Base-by-base conservation (phyloP, 192 early-diverging fungal species). In the Mortierella antarctica region DNA sequence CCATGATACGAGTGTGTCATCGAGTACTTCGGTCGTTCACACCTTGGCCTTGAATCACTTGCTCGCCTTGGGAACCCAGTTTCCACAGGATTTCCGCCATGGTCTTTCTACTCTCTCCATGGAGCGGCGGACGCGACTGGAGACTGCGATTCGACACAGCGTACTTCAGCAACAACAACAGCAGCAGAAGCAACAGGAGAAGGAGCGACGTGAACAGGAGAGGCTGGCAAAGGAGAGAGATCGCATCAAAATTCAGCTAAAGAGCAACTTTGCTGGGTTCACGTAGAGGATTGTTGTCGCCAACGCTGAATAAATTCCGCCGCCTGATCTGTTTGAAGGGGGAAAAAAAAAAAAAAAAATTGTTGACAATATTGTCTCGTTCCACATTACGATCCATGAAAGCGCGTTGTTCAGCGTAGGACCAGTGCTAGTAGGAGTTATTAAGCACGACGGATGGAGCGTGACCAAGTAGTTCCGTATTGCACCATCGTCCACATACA, bases 121-220 rank as follows among this genome's bases (percentile, higher is more conserved):
- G 2, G 73, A 83, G 31, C 65, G 77, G n/a, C 71, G 87, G 21
- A 72, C 76, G 2, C 83, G 88, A 70, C 65, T 90, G 9, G 88
- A 90, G 70, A 70, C 78, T 23, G 69, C 83, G 23, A 81, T 90
- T 6, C 74, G 88, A 47, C 79, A 83, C 54, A 84, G 74, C 45
- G 85, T 90, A 13, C 41, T 83, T 48, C 49, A 76, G 41, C 71
- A 80, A 7, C 86, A 88, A 48, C 71, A 84, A 49, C 69, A 79
- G 44, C 84, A 85, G 17, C 70, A 83, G 57, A 56, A 77, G 49
- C 74, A 74, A 59, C 74, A 79, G 9, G 79, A 76, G 45, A 54
- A 61, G 21, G 73, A 79, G 62, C 73, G 76, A 54, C 72, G 60
- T 0, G 74, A 88, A 15, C 75, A 70, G 17, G 67, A 79, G 51